Base-by-base conservation (phyloP, 2,329 filamentous ascomycete species). In the Cladophialophora yegresii region DNA sequence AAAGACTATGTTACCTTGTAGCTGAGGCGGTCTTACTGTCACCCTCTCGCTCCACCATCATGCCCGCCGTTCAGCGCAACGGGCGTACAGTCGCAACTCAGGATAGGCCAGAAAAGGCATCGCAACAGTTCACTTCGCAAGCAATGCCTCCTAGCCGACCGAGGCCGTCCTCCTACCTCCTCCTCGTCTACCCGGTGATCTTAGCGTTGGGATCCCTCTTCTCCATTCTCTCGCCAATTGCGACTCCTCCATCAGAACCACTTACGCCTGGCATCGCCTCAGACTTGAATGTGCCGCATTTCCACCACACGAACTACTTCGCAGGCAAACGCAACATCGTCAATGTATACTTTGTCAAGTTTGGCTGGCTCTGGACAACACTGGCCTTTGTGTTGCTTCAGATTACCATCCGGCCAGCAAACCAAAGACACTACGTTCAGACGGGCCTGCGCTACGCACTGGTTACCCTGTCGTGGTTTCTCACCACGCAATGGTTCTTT, bases 401-500 rank as follows among this genome's bases (percentile, higher is more conserved):
- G 6, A 76, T 87, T 49, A 87, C 87, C 89, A 96, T 73, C 86
- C 67, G 65, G 16, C 67, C 65, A 33, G 36, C 64, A 2, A 54
- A 54, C 22, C 53, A 43, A 22, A 67, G 64, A 49, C 67, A 71
- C 60, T 69, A 70, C 54, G 13, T 84, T 10, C 84, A 87, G 64
- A 91, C 90, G 0, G 73, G 81, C 1, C 56, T 88, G 23, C 84
- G 95, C 54, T 99, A 92, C 82, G 80, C 69, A 0, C 78, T 89
- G 8, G 85, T 92, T 0, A 98, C 95, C 8, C 72, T 78, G 1
- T 89, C 88, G 77, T 99, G 95, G 95, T 82, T 92, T 49, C 79
- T 92, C 45, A 87, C 95, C 20, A 99, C 95, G 69, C 95, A 98
- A 80, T 98, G 95, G 95, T 98, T 88, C 77, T 97, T 99, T 73